Base-by-base conservation (phyloP, 2,329 filamentous ascomycete species). In the Zymoseptoria crescenta region DNA sequence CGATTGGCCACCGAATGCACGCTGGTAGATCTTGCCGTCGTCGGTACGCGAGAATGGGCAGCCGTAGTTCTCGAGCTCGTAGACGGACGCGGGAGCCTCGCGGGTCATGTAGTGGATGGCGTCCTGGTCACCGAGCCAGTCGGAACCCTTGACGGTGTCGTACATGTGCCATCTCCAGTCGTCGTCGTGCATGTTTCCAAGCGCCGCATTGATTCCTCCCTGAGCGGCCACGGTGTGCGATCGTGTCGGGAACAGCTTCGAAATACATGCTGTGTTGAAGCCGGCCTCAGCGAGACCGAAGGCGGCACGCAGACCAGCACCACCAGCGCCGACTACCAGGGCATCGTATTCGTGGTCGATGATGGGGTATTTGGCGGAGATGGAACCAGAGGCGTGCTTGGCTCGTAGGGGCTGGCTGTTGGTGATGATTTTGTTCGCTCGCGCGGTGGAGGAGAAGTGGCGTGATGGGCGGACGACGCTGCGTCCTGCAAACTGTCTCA, bases 111-210 rank as follows among this genome's bases (percentile, higher is more conserved):
- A 96, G 79, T 96, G 92, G 73, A 96, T 96, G 66, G 92, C 92
- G 74, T 96, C 92, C 78, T 96, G 92, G 77, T 96, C 92, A 76
- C 92, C 92, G 55, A 96, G 85, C 92, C 92, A 96, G 81, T 96
- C 92, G 66, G 90, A 96, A 66, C 92, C 92, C 82, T 96, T 96
- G 74, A 96, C 92, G 50, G 92, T 96, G 76, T 96, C 92, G 81
- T 96, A 96, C 92, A 96, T 96, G 80, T 96, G 92, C 92, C 92
- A 96, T 81, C 91, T 87, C 92, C 92, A 96, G 80, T 96, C 91
- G 72, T 96, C 92, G 81, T 93, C 85, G 82, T 96, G 91, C 92
- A 96, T 96, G 80, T 96, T 96, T 73, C 89, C 89, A 58, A 94
- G 82, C 55, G 89, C 89, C 58, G 89, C 89, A 75, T 94, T 94